Evolutionary conservation across 2,329 filamentous ascomycete genomes (phyloP), one percentile per base, ranked within the genome.

Genomic region (Aspergillus texensis): DNA sequence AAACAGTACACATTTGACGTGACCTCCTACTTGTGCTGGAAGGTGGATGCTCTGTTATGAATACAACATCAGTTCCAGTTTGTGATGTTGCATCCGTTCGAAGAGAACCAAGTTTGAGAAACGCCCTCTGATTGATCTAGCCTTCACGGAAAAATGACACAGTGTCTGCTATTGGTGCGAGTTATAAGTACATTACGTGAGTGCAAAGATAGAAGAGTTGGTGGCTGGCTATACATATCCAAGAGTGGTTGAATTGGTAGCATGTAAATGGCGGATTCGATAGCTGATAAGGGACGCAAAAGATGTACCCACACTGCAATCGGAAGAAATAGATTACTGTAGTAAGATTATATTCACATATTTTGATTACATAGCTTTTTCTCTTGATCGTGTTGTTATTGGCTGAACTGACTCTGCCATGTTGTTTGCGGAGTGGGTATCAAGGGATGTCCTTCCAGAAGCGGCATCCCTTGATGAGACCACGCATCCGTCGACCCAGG

Each of bases 361-460:
- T 10, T n/a, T 28, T 30, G 16, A 50, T 50, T 50, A 16, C 24
- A 19, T 28, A 10, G 26, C 14, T 36, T 36, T 36, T 36, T 36
- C 14, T 16, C 30, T 4, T 52, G 10, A 30, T 30, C 26, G n/a
- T 19, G 8, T 6, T 21, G 14, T 10, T 30, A 19, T 30, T n/a
- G 12, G 14, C 32, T 5, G 26, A 11, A 52, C 10, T 28, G 6
- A n/a, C 16, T 2, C 11, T 30, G 46, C 26, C 46, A 30, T 52
- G 46, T 52, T 52, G 48, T 52, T 52, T 52, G 48, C 48, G 28
- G 48, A 26, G 48, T 52, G 48, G 52, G 52, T 24, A 55, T 39
- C 52, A 24, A 39, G 52, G 52, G 52, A 55, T 36, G 21, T 39
- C 32, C 36, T 55, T 55, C 52, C 52, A 26, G n/a, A 55, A 26